Evolutionary conservation across 2,329 filamentous ascomycete genomes (phyloP).

Genomic region (Paraconiothyrium brasiliense): DNA sequence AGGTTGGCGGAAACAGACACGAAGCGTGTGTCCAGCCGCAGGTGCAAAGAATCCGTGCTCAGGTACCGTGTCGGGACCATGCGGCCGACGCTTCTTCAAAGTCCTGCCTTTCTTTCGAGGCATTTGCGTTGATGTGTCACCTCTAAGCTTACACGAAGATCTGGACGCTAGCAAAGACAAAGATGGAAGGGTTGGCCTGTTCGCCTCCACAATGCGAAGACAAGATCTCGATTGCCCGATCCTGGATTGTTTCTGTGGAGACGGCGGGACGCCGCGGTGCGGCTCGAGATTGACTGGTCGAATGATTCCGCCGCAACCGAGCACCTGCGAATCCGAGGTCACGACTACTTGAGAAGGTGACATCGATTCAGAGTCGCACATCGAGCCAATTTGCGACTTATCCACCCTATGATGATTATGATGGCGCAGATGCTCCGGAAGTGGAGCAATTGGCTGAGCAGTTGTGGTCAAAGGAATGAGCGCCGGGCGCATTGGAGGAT

Average conservation of each 20-base stretch:
- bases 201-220: not conserved
- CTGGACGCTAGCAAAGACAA: not conserved
- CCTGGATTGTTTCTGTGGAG: constrained; percentile 5
- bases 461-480: constrained; percentile 36
- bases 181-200: constrained; percentile 1
- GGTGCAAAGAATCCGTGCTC: constrained; percentile 11
- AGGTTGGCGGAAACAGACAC: constrained; percentile 49
- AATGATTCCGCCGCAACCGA: constrained; percentile 42
- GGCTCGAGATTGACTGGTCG: constrained; percentile 30
- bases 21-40: constrained; percentile 33
- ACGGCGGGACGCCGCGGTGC: constrained; percentile 22
- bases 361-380: not conserved
- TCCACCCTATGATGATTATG: constrained; percentile 31
- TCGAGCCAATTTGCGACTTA: constrained; percentile 28
- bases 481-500: constrained; percentile 27
- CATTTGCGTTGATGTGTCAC: not conserved
- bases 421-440: constrained; percentile 35
- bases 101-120: constrained; percentile 24
- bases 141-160: not conserved
- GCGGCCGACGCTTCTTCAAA: constrained; percentile 25
- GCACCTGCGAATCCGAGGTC: constrained; percentile 23
- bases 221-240: constrained; percentile 8
- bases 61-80: not conserved
- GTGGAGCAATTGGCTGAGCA: constrained; percentile 26
- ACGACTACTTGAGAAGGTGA: constrained; percentile 15